Base-by-base conservation (phyloP, 2,329 filamentous ascomycete genomes). In the Aureobasidium sp. region DNA sequence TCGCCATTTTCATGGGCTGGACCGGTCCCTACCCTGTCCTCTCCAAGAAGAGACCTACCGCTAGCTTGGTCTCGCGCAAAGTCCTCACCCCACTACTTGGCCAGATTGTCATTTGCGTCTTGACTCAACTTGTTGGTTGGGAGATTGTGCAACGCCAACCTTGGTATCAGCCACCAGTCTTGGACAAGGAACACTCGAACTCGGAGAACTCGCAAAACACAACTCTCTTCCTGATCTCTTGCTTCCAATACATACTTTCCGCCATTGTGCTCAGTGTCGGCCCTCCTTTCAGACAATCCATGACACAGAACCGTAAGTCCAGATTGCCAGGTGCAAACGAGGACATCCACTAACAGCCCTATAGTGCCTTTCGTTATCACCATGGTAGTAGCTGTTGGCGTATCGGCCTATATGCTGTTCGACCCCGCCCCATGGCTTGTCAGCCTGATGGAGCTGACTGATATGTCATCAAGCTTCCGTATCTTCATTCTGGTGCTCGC, bases 1-100 rank as follows among this genome's bases (percentile, higher is more conserved):
- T 99, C 68, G 94, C 94, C 27, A 90, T 99, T 63, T 97, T 97
- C 73, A 99, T 99, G 94, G 92, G 94, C 67, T 97, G 95, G 94
- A 91, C 90, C 27, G 91, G 89, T 6, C 89, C 95, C 1, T 91
- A 88, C 70, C 85, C 86, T 2, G 79, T 82, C 40, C 82, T 99
- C 15, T 89, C 85, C 68, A 85, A 82, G 62, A 99, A 97, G 74
- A 83, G 91, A 39, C 94, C 94, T 3, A 97, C 91, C 0, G 92
- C 94, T 17, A 89, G 93, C 68, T 82, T 99, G 5, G 93, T 99
- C 1, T 95, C 90, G 1, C 83, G 91, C 60, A 99, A 99, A 73
- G 90, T 99, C 2, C 80, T 99, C 52, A 90, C 87, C 0, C 93
- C 94, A 0, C 78, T 99, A 17, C 79, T 99, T 1, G 93, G 93